Percentiles rank a stretch among this genome's conserved stretches.
These are phyloP conservation scores for Holtermannia corniformis DNA, from an alignment of 768 basidiomycete species.

Conservation along the genomic window DNA sequence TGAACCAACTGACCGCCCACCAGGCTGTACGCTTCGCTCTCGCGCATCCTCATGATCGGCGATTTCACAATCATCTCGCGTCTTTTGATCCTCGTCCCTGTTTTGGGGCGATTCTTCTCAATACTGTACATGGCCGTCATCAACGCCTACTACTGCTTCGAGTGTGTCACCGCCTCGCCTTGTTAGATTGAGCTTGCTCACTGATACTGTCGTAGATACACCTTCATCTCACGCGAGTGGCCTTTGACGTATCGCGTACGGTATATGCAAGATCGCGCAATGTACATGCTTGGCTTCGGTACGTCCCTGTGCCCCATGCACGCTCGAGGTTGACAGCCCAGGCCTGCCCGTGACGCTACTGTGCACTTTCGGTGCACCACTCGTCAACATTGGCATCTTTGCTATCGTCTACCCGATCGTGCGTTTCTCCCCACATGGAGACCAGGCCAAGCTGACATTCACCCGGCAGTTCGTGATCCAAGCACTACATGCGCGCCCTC, in stretches of 20 bases:
- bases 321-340: neutral
- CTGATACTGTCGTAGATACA: constrained; percentile 18
- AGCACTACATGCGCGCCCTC: constrained; percentile 33
- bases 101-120: constrained; percentile 20
- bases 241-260: constrained; percentile 14
- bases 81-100: constrained; percentile 24
- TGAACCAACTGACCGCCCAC: constrained; percentile 5
- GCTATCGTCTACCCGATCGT: constrained; percentile 39
- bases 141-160: constrained; percentile 39
- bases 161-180: constrained; percentile 14
- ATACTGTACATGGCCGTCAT: constrained; percentile 35
- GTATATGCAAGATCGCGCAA: constrained; percentile 32
- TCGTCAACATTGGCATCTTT: constrained; percentile 37
- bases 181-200: neutral
- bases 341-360: constrained; percentile 28
- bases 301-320: neutral
- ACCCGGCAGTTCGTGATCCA: constrained; percentile 33
- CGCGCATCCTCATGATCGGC: constrained; percentile 31
- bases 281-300: constrained; percentile 40
- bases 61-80: constrained; percentile 36
- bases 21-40: constrained; percentile 12
- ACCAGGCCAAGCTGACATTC: neutral
- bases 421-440: constrained; percentile 1
- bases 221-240: constrained; percentile 20
- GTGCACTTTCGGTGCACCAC: constrained; percentile 30